Evolutionary conservation across 2,329 filamentous ascomycete species (phyloP).

Genomic region (Thelonectria blattea): DNA sequence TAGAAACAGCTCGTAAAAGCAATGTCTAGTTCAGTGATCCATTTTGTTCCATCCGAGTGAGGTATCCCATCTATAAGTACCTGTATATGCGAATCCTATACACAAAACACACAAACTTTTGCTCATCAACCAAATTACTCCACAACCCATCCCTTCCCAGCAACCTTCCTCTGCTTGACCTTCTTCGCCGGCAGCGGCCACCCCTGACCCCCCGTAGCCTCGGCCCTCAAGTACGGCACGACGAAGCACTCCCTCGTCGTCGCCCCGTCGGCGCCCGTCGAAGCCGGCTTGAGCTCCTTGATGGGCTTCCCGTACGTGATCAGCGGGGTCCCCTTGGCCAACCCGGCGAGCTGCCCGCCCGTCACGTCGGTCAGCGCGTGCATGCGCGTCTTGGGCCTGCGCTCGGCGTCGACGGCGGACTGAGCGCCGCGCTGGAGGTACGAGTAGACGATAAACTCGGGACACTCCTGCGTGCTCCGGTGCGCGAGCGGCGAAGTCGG

Average conservation of each 20-base stretch:
- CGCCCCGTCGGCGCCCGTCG: slow-evolving; percentile 41
- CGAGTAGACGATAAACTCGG: slow-evolving; percentile 86
- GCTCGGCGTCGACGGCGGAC: slow-evolving; percentile 56
- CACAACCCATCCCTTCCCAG: slow-evolving; percentile 76
- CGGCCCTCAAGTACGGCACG: slow-evolving; percentile 75
- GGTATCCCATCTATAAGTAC: slow-evolving; percentile 33
- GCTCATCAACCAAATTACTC: slow-evolving; percentile 47
- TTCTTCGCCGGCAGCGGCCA: slow-evolving; percentile 89
- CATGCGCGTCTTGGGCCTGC: slow-evolving; percentile 79
- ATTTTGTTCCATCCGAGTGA: slow-evolving; percentile 17
- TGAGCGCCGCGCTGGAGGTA: slow-evolving; percentile 75
- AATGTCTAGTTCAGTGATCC: slow-evolving; percentile 5
- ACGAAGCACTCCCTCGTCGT: slow-evolving; percentile 79
- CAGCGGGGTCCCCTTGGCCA: slow-evolving; percentile 86
- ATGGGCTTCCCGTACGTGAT: slow-evolving; percentile 88
- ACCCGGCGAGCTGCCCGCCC: slow-evolving; percentile 73
- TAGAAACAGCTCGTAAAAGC: not conserved
- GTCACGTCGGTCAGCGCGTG: slow-evolving; percentile 83
- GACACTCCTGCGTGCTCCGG: slow-evolving; percentile 73
- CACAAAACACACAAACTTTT: not conserved
- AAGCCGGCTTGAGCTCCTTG: slow-evolving; percentile 70
- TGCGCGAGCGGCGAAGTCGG: slow-evolving; percentile 81
- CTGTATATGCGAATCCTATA: slow-evolving; percentile 13
- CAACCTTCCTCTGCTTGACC: slow-evolving; percentile 78
- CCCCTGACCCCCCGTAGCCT: slow-evolving; percentile 69